Conservation (phyloP, 768 basidiomycete genomes). For the Leccinum ochraceum region DNA sequence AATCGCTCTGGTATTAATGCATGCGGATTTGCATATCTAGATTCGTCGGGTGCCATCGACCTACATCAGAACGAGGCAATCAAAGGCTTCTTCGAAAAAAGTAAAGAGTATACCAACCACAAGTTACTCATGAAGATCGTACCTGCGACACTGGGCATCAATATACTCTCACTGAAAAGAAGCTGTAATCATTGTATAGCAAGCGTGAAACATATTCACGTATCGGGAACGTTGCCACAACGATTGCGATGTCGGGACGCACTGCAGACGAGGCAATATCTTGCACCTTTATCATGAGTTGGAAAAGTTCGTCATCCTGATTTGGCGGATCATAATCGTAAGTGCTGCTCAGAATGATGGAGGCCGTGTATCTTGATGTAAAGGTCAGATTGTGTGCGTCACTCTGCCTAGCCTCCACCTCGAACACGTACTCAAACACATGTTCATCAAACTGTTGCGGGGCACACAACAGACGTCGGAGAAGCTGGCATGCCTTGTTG, state of each 20-base stretch:
- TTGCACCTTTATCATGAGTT: background rate
- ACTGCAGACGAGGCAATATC: background rate
- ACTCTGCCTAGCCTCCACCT: too few species aligned
- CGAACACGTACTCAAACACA: background rate
- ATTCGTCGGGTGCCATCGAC: constrained; percentile 2
- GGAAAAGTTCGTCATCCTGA: background rate
- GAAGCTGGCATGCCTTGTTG: background rate
- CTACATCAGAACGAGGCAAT: background rate
- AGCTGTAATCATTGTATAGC: background rate
- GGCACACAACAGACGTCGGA: background rate
- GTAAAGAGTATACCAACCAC: background rate
- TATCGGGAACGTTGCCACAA: background rate
- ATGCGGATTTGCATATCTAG: background rate
- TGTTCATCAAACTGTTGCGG: background rate
- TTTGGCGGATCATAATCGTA: background rate
- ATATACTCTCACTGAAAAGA: background rate
- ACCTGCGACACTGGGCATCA: background rate
- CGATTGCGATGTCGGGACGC: background rate
- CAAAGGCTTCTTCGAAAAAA: background rate
- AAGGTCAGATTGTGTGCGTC: too few species aligned
- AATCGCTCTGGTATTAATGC: background rate
- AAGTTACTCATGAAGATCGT: background rate
- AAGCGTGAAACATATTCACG: background rate
- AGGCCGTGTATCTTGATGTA: background rate
- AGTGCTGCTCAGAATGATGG: background rate